Evolutionary conservation across 1,284 basidiomycete genomes (phyloP).

Genomic region (Singerocomus inundabilis): DNA sequence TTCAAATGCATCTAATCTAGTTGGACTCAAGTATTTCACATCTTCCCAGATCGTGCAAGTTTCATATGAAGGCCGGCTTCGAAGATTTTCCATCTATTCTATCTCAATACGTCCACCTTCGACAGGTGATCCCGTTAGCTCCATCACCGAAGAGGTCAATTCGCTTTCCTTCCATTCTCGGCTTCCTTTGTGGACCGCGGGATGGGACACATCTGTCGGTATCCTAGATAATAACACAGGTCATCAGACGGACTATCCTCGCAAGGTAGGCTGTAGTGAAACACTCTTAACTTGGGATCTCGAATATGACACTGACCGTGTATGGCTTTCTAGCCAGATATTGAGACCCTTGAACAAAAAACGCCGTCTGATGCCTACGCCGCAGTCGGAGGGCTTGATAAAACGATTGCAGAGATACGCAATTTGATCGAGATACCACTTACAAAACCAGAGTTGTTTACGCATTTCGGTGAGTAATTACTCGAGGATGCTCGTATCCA

Average conservation of each 20-base stretch:
- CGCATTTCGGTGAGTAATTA: conserved; percentile 68
- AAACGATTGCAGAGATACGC: conserved; percentile 87
- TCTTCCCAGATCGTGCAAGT: conserved; percentile 61
- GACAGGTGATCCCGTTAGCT: conserved; percentile 26
- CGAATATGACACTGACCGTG: conserved; percentile 14
- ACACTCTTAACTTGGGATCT: conserved; percentile 2
- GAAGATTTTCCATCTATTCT: conserved; percentile 53
- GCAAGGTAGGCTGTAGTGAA: conserved; percentile 32
- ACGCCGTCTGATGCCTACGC: conserved; percentile 57
- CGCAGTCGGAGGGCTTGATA: conserved; percentile 84
- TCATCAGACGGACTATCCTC: conserved; percentile 18
- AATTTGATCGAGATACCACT: conserved; percentile 96
- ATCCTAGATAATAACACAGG: conserved; percentile 40
- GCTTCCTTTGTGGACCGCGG: conserved; percentile 51
- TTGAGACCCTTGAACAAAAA: conserved; percentile 44
- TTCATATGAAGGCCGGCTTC: conserved; percentile 57
- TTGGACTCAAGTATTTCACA: conserved; percentile 73
- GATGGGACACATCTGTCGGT: conserved; percentile 60
- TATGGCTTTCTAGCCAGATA: conserved; percentile 37
- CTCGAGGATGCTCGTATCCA: conserved; percentile 5
- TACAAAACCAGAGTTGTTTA: conserved; percentile 86
- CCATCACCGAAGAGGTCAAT: conserved; percentile 42
- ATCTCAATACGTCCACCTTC: conserved; percentile 41
- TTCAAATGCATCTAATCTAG: conserved; percentile 38
- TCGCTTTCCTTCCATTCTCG: conserved; percentile 41